Base-by-base conservation (phyloP, 768 basidiomycete genomes). In the Tricholoma sp. region DNA sequence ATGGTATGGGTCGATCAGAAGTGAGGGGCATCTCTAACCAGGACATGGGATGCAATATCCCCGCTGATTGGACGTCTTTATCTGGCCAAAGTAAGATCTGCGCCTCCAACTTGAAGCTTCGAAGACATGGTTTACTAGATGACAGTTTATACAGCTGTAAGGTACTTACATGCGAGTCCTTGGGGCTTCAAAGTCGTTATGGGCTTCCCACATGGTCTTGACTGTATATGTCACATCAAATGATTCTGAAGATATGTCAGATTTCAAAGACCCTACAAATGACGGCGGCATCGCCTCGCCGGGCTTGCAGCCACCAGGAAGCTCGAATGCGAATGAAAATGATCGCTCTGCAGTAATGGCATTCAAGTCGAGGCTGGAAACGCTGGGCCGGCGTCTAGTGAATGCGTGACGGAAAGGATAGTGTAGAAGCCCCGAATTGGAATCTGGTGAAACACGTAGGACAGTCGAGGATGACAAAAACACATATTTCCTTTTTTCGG, bases 1-100 rank as follows among this genome's bases (percentile, higher is more conserved):
- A 83, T 3, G 86, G 82, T 20, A 88, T 76, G 0, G 77, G 76
- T 24, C 86, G 79, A 62, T 88, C 86, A 1, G 82, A 72, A 55
- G 75, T 78, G 41, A 90, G 68, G 34, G 85, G 82, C 68, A 86
- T 80, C 66, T 89, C 88, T 18, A 88, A 62, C 88, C 88, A 90
- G 0, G 80, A 79, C 39, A 78, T 76, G 3, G 76, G 72, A 51
- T 71, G 64, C 11, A 68, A 54, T 2, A 71, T 66, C 32, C 86
- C 84, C 18, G 76, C 61, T 2, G 83, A 84, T 52, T 82, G 80
- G 59, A 84, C 84, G 59, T 83, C 85, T 1, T 69, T 61, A 52
- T 85, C 84, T 4, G 82, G 81, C 48, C 85, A 80, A 29, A 85
- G 72, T 18, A 86, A 63, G 44, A 89, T 74, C 5, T 88, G 88